Percentiles rank a stretch among this genome's conserved stretches.
phyloP scores from a whole-genome alignment of 257 asterid genomes.

The Solanum sitiens region DNA sequence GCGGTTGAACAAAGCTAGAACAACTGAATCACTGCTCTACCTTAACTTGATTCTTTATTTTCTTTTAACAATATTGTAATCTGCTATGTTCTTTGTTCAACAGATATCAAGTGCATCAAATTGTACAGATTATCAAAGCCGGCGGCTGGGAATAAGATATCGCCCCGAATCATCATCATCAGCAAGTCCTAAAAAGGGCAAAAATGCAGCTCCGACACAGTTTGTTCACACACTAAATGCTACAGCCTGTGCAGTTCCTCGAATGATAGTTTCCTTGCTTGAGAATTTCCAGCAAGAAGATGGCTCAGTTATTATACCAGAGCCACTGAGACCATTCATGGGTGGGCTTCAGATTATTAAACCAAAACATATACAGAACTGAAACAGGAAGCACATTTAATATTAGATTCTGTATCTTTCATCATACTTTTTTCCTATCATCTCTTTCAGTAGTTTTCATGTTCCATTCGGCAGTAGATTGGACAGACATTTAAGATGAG shows the following conservation, averaged over 20 bases:
- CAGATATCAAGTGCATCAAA: constrained; percentile 99
- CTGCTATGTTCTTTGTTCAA: not conserved
- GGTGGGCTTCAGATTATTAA: constrained; percentile 35
- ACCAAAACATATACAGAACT: not conserved
- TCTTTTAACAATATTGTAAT: not conserved
- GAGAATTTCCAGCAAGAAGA: constrained; percentile 97
- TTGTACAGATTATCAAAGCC: constrained; percentile 94
- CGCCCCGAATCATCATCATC: constrained; percentile 55
- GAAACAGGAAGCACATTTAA: not conserved
- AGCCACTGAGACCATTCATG: constrained; percentile 78
- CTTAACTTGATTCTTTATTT: not conserved
- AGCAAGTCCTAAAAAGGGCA: constrained; percentile 50
- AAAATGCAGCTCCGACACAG: constrained; percentile 38
- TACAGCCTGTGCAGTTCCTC: constrained; percentile 94
- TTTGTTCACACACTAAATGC: constrained; percentile 93
- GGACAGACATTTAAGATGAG: not conserved
- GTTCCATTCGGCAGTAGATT: not conserved
- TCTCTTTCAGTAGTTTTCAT: not conserved
- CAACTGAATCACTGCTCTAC: not conserved
- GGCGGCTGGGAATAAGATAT: constrained; percentile 76
- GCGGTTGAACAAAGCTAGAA: not conserved
- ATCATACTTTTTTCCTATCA: not conserved
- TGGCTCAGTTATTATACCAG: constrained; percentile 73
- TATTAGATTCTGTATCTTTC: not conserved
- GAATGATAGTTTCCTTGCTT: constrained; percentile 93